These are phyloP conservation scores for Isatis lusitanica DNA, from an alignment of 441 rosid species.

Conservation along the genomic window DNA sequence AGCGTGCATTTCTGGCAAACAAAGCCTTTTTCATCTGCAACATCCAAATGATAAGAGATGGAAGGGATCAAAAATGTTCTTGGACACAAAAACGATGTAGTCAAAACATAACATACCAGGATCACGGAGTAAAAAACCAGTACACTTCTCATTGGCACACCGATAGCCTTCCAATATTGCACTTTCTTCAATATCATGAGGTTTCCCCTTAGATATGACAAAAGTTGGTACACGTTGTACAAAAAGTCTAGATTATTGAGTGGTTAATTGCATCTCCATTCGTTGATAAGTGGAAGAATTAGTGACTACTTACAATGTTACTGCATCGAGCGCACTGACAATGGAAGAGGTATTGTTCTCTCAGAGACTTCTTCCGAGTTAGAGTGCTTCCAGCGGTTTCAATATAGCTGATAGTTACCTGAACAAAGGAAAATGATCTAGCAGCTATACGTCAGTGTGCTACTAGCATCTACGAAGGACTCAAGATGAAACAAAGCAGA, in stretches of 20 bases:
- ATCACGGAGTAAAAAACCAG: conserved; percentile 81
- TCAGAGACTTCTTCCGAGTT: conserved; percentile 82
- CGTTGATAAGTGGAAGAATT: not conserved
- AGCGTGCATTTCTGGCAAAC: conserved; percentile 76
- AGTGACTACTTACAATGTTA: conserved; percentile 53
- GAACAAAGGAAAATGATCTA: conserved; percentile 27
- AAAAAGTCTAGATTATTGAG: not conserved
- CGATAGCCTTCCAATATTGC: conserved; percentile 91
- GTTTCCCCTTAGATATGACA: conserved; percentile 55
- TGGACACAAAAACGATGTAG: not conserved
- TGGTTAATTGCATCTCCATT: conserved; percentile 1
- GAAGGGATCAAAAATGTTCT: conserved; percentile 9
- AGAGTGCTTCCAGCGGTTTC: conserved; percentile 95
- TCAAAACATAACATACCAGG: conserved; percentile 48
- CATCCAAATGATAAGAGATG: conserved; percentile 11
- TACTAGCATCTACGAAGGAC: conserved; percentile 1
- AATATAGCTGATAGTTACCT: conserved; percentile 83
- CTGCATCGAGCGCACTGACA: conserved; percentile 75
- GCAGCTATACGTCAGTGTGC: conserved; percentile 31
- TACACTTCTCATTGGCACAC: conserved; percentile 64
- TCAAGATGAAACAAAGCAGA: conserved; percentile 11
- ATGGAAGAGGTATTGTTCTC: conserved; percentile 83
- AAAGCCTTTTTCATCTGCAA: conserved; percentile 75
- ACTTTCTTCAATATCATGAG: conserved; percentile 77
- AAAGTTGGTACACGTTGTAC: conserved; percentile 8